Evolutionary conservation across 1,284 basidiomycete species (phyloP), one percentile per base, ranked within the genome.

Genomic region (Melampsora medusae): DNA sequence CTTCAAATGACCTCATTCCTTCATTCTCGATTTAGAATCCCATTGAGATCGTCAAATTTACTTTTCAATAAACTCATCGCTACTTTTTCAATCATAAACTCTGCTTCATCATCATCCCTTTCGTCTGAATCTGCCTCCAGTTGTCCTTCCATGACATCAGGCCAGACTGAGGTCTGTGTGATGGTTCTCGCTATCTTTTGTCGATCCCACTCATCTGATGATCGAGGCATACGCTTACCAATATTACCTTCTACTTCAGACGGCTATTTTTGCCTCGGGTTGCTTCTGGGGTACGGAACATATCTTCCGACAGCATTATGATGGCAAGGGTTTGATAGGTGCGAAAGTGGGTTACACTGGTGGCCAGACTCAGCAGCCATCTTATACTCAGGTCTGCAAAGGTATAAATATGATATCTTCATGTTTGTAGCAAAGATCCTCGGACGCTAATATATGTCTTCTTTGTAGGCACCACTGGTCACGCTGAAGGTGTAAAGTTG

Each of bases 401-500:
- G 72, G 72, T 74, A 6, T 17, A 65, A 38, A n/a, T 46, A 28
- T 19, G 42, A 17, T 28, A 28, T 33, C 31, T 38, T 42, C 17
- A 2, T 38, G 7, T 25, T 31, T 16, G 16, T 22, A 22, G 35
- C 14, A n/a, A 5, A 22, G 56, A 35, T 42, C 42, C 5, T 14
- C 22, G 3, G 16, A n/a, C 2, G 25, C 50, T 28, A 5, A 31
- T 7, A 9, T 62, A n/a, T 17, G 42, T 42, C 42, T 14, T 33
- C 17, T 33, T 42, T 46, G 25, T 87, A 6, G 94, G 93, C 2
- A 80, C 84, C 19, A 97, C 96, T 0, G 88, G 90, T 56, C 93
- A 97, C 82, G 96, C 96, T 3, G 96, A 99, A 84, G 90, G 93
- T 1, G 84, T 93, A 75, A 88, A 88, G 81, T 88, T 98, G 78